Conservation (phyloP, 345 rosid species). For the Laguncularia racemosa region DNA sequence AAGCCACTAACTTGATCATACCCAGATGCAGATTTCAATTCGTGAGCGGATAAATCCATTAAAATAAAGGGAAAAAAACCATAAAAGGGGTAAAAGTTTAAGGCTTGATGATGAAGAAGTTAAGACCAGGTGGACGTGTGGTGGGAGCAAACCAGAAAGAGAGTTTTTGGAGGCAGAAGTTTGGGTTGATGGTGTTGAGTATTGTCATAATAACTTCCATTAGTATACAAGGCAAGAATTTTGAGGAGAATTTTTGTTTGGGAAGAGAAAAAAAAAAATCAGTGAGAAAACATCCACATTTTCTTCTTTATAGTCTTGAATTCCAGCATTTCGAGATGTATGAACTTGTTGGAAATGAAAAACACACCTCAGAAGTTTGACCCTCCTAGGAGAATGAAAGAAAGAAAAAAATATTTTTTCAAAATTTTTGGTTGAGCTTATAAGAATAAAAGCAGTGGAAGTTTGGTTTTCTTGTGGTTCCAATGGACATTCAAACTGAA, state of each 20-base stretch:
- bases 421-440: too few relatives aligned
- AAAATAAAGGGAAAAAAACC: slow-evolving; percentile 13
- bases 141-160: slow-evolving; percentile 76
- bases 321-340: slow-evolving; percentile 17
- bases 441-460: too few relatives aligned
- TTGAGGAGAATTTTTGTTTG: not conserved
- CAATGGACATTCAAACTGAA: too few relatives aligned
- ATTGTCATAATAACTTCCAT: slow-evolving; percentile 37
- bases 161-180: slow-evolving; percentile 47
- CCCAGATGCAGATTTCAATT: slow-evolving; percentile 26
- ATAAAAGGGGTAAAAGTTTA: not conserved
- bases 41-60: slow-evolving; percentile 4
- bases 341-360: slow-evolving; percentile 10
- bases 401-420: too few relatives aligned
- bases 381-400: too few relatives aligned
- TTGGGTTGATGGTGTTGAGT: slow-evolving; percentile 29
- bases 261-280: not conserved
- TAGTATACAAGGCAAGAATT: slow-evolving; percentile 16
- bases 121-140: slow-evolving; percentile 56
- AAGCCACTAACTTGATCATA: slow-evolving; percentile 9
- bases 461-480: too few relatives aligned
- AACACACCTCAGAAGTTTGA: too few relatives aligned
- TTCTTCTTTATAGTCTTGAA: slow-evolving; percentile 34
- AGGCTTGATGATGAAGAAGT: slow-evolving; percentile 8
- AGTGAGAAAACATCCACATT: slow-evolving; percentile 37